Evolutionary conservation across 2,329 filamentous ascomycete species (phyloP).

Genomic region (Trichoderma koningii): DNA sequence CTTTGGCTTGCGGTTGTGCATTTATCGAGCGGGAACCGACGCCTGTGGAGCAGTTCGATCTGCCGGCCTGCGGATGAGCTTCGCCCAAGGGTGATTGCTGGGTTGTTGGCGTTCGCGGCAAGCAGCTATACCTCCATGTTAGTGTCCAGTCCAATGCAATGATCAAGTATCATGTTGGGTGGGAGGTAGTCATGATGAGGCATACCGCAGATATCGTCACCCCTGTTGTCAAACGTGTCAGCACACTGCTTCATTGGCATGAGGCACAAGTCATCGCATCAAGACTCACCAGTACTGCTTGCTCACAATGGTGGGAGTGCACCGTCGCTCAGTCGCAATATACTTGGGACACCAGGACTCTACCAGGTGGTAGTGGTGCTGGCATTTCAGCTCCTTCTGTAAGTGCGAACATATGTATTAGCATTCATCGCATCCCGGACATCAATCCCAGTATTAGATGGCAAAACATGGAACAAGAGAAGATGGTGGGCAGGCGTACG

Average conservation of each 20-base stretch:
- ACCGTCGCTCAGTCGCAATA: slow-evolving; percentile 48
- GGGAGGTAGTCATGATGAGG: slow-evolving; percentile 21
- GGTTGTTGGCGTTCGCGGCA: slow-evolving; percentile 46
- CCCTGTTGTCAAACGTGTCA: slow-evolving; percentile 39
- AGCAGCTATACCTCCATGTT: slow-evolving; percentile 38
- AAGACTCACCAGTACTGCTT: slow-evolving; percentile 48
- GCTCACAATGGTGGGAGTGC: slow-evolving; percentile 48
- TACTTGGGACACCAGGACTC: slow-evolving; percentile 51
- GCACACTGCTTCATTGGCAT: slow-evolving; percentile 26
- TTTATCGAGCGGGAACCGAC: slow-evolving; percentile 37
- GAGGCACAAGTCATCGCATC: neutral
- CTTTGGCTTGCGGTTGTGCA: neutral
- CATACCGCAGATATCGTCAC: slow-evolving; percentile 50
- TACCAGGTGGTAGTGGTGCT: slow-evolving; percentile 53
- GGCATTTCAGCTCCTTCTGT: slow-evolving; percentile 55
- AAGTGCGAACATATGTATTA: slow-evolving; percentile 20
- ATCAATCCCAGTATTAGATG: neutral
- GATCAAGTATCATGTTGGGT: neutral
- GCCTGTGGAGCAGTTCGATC: slow-evolving; percentile 35
- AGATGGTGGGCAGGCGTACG: slow-evolving; percentile 36
- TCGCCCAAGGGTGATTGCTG: slow-evolving; percentile 44
- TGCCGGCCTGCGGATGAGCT: slow-evolving; percentile 42
- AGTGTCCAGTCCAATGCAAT: neutral
- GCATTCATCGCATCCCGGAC: neutral
- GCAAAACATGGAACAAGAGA: too few relatives aligned